Evolutionary conservation across 805 yeast species (phyloP).

Genomic region (Candida xiaguanensis): DNA sequence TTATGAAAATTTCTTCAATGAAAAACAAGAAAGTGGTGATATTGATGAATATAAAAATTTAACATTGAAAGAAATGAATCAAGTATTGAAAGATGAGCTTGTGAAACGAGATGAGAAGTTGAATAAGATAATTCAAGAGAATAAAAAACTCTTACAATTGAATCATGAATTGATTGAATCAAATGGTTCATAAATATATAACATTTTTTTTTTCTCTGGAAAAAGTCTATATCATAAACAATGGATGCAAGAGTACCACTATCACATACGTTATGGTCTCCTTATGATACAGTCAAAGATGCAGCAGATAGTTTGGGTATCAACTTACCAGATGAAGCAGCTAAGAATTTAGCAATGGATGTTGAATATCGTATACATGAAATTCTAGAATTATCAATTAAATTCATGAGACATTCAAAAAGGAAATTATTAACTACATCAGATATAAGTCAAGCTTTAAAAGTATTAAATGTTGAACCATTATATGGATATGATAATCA

Average conservation of each 20-base stretch:
- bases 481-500: conserved; percentile 79
- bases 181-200: not conserved
- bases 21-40: conserved; percentile 3
- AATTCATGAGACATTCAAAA: conserved; percentile 93
- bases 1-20: conserved; percentile 1
- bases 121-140: conserved; percentile 22
- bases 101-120: conserved; percentile 18
- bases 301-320: conserved; percentile 92
- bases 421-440: conserved; percentile 74
- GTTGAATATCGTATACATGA: conserved; percentile 97
- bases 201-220: too few relatives aligned
- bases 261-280: conserved; percentile 95
- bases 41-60: conserved; percentile 10
- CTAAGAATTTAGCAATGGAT: conserved; percentile 96
- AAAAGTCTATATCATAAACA: conserved; percentile 1
- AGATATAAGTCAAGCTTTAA: conserved; percentile 79
- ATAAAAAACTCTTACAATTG: conserved; percentile 27
- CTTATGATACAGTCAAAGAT: conserved; percentile 93
- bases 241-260: conserved; percentile 51
- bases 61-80: conserved; percentile 16
- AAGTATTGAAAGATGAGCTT: conserved; percentile 20
- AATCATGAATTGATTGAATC: conserved; percentile 22
- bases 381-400: conserved; percentile 90
- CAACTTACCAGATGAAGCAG: conserved; percentile 82
- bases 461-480: conserved; percentile 89